Percentiles rank a stretch among this genome's conserved stretches.
Evolutionary conservation across 208 protist species (phyloP).

Genomic region (Trypanosoma avium): DNA sequence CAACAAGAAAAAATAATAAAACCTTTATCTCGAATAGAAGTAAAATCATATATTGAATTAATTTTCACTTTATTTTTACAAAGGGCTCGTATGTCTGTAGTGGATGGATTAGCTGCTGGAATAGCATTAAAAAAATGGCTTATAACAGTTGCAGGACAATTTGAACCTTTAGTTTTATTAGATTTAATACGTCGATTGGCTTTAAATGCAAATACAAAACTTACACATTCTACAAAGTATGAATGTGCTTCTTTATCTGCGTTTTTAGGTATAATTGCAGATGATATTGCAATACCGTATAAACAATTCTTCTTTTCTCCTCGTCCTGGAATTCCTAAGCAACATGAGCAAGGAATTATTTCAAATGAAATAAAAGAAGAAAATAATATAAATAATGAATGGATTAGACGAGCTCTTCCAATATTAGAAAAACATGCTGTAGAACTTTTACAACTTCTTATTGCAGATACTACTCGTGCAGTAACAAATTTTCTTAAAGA

Average conservation of each 20-base stretch:
- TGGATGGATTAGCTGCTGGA: conserved; percentile 50
- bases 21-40: conserved; percentile 10
- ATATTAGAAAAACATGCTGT: conserved; percentile 44
- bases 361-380: neutral
- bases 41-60: conserved; percentile 43
- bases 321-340: too few relatives aligned
- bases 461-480: conserved; percentile 36
- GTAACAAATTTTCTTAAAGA: conserved; percentile 27
- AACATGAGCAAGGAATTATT: neutral
- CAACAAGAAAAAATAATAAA: neutral
- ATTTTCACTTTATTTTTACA: conserved; percentile 35
- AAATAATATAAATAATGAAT: neutral
- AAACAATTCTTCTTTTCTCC: conserved; percentile 35
- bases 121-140: conserved; percentile 42
- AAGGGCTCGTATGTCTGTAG: conserved; percentile 48
- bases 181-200: conserved; percentile 28
- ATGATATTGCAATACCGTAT: conserved; percentile 52
- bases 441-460: conserved; percentile 36
- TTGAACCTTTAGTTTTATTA: conserved; percentile 30
- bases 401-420: conserved; percentile 21
- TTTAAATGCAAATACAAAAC: conserved; percentile 15
- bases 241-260: conserved; percentile 34
- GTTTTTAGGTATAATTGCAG: conserved; percentile 36
- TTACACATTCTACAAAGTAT: conserved; percentile 28
- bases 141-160: conserved; percentile 24